phyloP scores from a whole-genome alignment of 495 filamentous ascomycete genomes.

The Talaromyces wortmannii region DNA sequence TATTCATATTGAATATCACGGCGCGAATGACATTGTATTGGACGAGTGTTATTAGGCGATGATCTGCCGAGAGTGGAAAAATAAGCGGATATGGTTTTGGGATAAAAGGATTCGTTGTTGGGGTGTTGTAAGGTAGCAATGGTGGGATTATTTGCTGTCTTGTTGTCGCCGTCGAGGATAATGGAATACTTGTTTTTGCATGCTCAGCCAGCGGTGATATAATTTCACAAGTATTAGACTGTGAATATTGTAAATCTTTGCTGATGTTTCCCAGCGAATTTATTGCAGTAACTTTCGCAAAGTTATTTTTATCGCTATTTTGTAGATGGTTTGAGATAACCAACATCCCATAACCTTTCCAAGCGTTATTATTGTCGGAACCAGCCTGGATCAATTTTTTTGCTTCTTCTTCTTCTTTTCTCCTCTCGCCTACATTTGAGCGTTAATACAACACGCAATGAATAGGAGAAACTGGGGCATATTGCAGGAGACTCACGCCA shows the following conservation, averaged over 20 bases:
- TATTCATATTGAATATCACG: slow-evolving; percentile 15
- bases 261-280: background rate
- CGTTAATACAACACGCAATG: no score
- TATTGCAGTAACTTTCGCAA: background rate
- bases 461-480: no score
- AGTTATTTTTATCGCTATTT: background rate
- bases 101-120: slow-evolving; percentile 13
- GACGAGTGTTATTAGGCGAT: slow-evolving; percentile 32
- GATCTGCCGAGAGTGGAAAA: background rate
- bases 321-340: background rate
- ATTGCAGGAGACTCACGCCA: slow-evolving; percentile 17
- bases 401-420: background rate
- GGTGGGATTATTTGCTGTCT: slow-evolving; percentile 17
- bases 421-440: background rate
- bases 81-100: slow-evolving; percentile 10
- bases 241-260: background rate
- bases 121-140: slow-evolving; percentile 22
- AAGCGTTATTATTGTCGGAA: background rate
- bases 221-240: no score
- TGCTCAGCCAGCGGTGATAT: no score
- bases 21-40: slow-evolving; percentile 38
- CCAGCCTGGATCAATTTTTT: background rate
- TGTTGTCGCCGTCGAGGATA: background rate
- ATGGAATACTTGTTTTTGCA: no score
- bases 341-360: background rate